These are phyloP conservation scores for Xylaria multiplex DNA, from an alignment of 2,329 filamentous ascomycete genomes.

Conservation along the genomic window DNA sequence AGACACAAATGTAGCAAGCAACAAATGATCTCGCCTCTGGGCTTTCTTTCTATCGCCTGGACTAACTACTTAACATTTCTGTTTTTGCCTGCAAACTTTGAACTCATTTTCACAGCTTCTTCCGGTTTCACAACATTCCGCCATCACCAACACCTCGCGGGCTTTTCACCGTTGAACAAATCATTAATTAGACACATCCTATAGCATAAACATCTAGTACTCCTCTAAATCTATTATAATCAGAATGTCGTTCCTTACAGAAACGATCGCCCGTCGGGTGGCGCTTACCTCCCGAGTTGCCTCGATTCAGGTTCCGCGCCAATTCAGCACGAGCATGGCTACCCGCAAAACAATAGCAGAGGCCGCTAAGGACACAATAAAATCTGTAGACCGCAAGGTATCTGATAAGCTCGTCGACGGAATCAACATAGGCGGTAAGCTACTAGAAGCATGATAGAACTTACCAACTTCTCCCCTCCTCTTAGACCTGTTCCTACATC, in stretches of 20 bases:
- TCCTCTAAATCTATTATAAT: background rate
- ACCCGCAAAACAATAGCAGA: conserved; percentile 63
- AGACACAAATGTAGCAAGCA: background rate
- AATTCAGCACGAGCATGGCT: conserved; percentile 61
- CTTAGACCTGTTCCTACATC: too few species aligned
- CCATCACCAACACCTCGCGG: background rate
- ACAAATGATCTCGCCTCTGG: background rate
- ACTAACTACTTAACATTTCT: background rate
- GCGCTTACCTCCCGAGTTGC: conserved; percentile 52
- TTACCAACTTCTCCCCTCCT: too few species aligned
- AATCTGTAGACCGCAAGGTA: conserved; percentile 68
- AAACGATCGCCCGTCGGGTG: conserved; percentile 57
- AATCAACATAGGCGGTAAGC: conserved; percentile 67
- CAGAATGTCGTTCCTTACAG: conserved; percentile 65
- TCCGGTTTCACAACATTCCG: background rate
- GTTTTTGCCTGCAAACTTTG: conserved; percentile 9
- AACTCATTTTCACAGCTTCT: background rate
- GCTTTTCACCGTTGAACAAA: background rate
- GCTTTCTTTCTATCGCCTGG: background rate
- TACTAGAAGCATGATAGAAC: background rate
- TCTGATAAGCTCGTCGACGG: conserved; percentile 70
- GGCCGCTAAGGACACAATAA: conserved; percentile 67
- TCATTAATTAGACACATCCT: background rate
- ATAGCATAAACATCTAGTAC: background rate
- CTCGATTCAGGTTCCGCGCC: conserved; percentile 55